Conservation (phyloP, 2,329 filamentous ascomycete species). For the Zasmidium angulare region DNA sequence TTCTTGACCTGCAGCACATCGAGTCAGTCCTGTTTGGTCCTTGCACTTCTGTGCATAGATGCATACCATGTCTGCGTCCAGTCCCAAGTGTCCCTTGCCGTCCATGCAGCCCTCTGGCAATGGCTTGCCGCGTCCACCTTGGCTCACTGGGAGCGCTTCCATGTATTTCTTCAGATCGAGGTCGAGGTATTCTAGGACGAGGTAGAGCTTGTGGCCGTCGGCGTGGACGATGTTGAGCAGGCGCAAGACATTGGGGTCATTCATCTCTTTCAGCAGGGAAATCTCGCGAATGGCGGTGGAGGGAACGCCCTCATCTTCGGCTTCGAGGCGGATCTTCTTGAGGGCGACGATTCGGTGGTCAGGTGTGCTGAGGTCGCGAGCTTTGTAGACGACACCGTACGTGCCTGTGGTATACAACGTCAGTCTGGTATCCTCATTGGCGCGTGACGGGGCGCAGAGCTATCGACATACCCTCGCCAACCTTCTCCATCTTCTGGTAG, state of each 20-base stretch:
- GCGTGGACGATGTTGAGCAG: conserved; percentile 91
- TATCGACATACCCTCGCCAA: conserved; percentile 74
- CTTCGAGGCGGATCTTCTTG: conserved; percentile 94
- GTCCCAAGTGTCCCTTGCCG: conserved; percentile 63
- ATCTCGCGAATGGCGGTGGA: conserved; percentile 94
- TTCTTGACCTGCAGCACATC: conserved; percentile 63
- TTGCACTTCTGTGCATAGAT: no score
- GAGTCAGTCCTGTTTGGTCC: background rate
- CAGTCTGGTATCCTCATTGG: background rate
- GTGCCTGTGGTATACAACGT: conserved; percentile 60
- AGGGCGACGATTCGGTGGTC: conserved; percentile 81
- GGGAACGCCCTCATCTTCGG: conserved; percentile 90
- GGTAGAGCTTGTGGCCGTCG: conserved; percentile 91
- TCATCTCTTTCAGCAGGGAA: conserved; percentile 91
- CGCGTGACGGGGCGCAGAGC: background rate
- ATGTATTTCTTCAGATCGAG: conserved; percentile 95
- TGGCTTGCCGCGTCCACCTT: conserved; percentile 81
- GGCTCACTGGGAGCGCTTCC: conserved; percentile 80
- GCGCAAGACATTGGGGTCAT: conserved; percentile 83
- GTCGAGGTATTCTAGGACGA: conserved; percentile 89
- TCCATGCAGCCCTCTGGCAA: conserved; percentile 70
- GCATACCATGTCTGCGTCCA: conserved; percentile 67
- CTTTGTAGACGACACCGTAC: conserved; percentile 95
- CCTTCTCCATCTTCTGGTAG: conserved; percentile 95
- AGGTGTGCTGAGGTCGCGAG: conserved; percentile 75